Evolutionary conservation across 768 basidiomycete species (phyloP), one percentile per base, ranked within the genome.

Genomic region (Russula griseocarnosa): DNA sequence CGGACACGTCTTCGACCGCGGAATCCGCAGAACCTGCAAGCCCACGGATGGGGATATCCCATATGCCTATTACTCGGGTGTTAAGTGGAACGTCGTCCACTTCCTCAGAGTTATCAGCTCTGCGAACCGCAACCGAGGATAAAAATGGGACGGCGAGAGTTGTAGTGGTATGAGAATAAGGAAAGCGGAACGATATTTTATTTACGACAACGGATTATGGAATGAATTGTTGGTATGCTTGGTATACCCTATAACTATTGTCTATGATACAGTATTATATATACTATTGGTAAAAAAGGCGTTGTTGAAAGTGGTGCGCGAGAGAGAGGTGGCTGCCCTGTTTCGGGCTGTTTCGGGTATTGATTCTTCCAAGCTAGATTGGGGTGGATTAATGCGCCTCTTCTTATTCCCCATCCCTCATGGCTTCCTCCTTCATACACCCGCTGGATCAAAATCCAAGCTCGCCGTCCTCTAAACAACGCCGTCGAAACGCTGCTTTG

Each of bases 1-100:
- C 85, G 9, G 86, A 86, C 69, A 75, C 79, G 28, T 86, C 86
- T 49, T 85, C 84, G 24, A 70, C 83, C 52, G 70, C 70, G 8
- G 76, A 77, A 55, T 73, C 72, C 18, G 76, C 78, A 42, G 84
- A 84, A 61, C 85, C 85, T n/a, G 73, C 80, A 32, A 86, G 85
- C 66, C 85, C 86, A 24, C 74, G 24, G 36, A 47, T 55, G 26
- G 64, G 61, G 13, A 38, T n/a, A 6, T 65, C 63, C 5, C 40
- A 34, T 28, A 40, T 61, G 60, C 64, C 54, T n/a, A 57, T 56
- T 13, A 28, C 63, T 6, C 56, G 59, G 55, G 59, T 65, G 13
- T 32, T 65, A 13, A 61, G 55, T 18, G 64, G 49, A 26, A 46
- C 32, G 1, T 57, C 64, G n/a, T 61, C 47, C n/a, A 50, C 46